These are phyloP conservation scores for Crithidia brevicula DNA, from an alignment of 208 protist species.

Conservation along the genomic window DNA sequence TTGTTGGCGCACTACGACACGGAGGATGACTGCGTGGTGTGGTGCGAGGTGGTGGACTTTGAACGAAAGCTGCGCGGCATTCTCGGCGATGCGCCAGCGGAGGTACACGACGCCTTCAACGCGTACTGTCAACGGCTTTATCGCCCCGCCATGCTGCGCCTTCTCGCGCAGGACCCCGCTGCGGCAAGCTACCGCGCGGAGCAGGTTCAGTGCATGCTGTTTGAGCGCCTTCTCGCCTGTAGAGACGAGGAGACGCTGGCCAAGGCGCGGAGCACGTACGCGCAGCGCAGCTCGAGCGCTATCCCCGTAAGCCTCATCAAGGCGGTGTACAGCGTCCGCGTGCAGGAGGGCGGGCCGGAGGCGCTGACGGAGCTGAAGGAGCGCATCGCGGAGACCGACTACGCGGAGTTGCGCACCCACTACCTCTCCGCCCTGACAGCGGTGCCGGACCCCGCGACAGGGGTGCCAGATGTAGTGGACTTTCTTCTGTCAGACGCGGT, in stretches of 20 bases:
- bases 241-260: slow-evolving; percentile 35
- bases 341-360: slow-evolving; percentile 39
- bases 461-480: slow-evolving; percentile 56
- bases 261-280: slow-evolving; percentile 47
- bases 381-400: slow-evolving; percentile 39
- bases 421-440: slow-evolving; percentile 58
- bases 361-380: slow-evolving; percentile 59
- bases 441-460: slow-evolving; percentile 29
- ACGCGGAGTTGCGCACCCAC: slow-evolving; percentile 58
- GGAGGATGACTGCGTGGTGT: slow-evolving; percentile 41
- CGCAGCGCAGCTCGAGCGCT: slow-evolving; percentile 33
- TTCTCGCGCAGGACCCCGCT: slow-evolving; percentile 39
- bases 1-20: slow-evolving; percentile 37
- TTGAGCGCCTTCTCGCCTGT: slow-evolving; percentile 46
- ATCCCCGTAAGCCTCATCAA: slow-evolving; percentile 59
- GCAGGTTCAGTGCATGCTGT: slow-evolving; percentile 54
- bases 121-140: slow-evolving; percentile 65
- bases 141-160: slow-evolving; percentile 30
- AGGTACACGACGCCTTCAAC: slow-evolving; percentile 48
- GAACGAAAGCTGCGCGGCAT: slow-evolving; percentile 56
- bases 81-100: slow-evolving; percentile 24
- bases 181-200: slow-evolving; percentile 39
- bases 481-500: slow-evolving; percentile 74
- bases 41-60: slow-evolving; percentile 48
- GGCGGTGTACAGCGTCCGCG: slow-evolving; percentile 46